Conservation (phyloP, 2,329 filamentous ascomycete species). For the Rosellinia necatrix region DNA sequence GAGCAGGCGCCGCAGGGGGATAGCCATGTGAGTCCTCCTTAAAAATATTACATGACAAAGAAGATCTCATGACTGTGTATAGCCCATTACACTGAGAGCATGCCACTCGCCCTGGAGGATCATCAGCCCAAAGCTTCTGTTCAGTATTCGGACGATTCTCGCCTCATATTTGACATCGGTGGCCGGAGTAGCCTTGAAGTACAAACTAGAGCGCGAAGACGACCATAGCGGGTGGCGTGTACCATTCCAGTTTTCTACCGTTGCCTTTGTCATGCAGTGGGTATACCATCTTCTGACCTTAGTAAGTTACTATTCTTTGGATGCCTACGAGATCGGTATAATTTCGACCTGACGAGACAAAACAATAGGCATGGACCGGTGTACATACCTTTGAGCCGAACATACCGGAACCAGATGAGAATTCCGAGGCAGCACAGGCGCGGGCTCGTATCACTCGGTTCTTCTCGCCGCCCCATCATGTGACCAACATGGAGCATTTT, state of each 20-base stretch:
- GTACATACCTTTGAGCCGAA: slow-evolving; percentile 56
- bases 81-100: slow-evolving; percentile 57
- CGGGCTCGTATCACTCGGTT: slow-evolving; percentile 45
- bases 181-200: slow-evolving; percentile 49
- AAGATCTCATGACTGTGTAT: slow-evolving; percentile 36
- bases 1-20: slow-evolving; percentile 31
- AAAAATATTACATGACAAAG: background rate
- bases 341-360: background rate
- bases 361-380: slow-evolving; percentile 53
- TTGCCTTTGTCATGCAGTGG: slow-evolving; percentile 50
- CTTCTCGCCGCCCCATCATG: slow-evolving; percentile 52
- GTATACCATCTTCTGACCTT: slow-evolving; percentile 53
- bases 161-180: slow-evolving; percentile 50
- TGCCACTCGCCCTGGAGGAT: slow-evolving; percentile 56
- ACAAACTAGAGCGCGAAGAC: slow-evolving; percentile 50
- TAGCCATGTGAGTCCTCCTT: slow-evolving; percentile 39
- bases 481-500: slow-evolving; percentile 48
- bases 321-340: background rate
- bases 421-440: slow-evolving; percentile 40
- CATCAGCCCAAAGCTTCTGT: slow-evolving; percentile 52
- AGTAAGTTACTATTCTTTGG: slow-evolving; percentile 43
- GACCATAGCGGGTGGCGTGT: slow-evolving; percentile 48
- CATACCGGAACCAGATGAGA: slow-evolving; percentile 37
- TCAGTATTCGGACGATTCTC: slow-evolving; percentile 49
- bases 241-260: slow-evolving; percentile 55